These are phyloP conservation scores for Paramecium tetraurelia DNA, from an alignment of 73 alveolate species.

Conservation along the genomic window DNA sequence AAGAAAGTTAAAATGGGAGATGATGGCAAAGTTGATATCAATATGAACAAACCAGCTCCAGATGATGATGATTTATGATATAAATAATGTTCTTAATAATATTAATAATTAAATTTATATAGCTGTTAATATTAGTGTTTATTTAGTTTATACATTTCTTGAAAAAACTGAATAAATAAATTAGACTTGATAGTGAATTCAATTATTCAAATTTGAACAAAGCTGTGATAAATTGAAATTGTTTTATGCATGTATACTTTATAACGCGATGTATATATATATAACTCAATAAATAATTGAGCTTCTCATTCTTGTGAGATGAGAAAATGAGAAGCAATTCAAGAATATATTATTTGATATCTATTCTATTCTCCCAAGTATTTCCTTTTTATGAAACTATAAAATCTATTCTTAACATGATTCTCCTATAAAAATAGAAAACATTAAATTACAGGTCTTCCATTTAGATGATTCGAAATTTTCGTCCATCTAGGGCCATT, in stretches of 20 bases:
- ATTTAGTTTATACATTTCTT: not conserved
- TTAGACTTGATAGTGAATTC: not conserved
- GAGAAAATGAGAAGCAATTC: not conserved
- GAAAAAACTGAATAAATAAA: not conserved
- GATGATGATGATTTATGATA: slow-evolving; percentile 29
- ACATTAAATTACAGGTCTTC: slow-evolving; percentile 32
- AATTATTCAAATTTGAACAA: not conserved
- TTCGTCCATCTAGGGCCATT: slow-evolving; percentile 55
- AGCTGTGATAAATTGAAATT: not conserved
- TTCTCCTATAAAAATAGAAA: slow-evolving; percentile 21
- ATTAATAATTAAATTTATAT: not conserved
- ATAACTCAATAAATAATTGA: not conserved
- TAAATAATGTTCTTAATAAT: not conserved
- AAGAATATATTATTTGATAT: not conserved
- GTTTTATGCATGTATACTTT: not conserved
- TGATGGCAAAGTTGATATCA: slow-evolving; percentile 38
- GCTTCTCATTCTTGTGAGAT: not conserved
- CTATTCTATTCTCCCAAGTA: not conserved
- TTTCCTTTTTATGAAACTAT: slow-evolving; percentile 18
- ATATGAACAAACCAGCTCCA: slow-evolving; percentile 48
- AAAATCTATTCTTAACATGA: slow-evolving; percentile 57
- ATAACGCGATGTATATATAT: not conserved
- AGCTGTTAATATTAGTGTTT: not conserved
- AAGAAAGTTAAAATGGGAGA: slow-evolving; percentile 43
- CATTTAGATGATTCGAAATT: slow-evolving; percentile 39